These are phyloP conservation scores for Bocquillonia castaneifolia DNA, from an alignment of 441 rosid genomes.

Conservation along the genomic window DNA sequence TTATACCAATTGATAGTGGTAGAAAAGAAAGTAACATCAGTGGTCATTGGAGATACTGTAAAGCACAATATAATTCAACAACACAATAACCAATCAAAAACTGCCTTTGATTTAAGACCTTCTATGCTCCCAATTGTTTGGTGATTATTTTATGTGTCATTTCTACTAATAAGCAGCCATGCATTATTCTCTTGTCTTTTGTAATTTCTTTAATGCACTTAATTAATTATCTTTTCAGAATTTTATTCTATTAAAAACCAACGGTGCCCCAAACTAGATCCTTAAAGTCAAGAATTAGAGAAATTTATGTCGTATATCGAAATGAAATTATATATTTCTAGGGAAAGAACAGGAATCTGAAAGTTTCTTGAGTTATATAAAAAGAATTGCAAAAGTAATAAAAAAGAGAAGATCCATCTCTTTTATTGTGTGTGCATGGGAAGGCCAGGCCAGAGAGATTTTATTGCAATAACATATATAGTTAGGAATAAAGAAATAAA, in stretches of 20 bases:
- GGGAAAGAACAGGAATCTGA: slow-evolving; percentile 16
- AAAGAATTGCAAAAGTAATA: not conserved
- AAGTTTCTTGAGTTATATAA: not conserved
- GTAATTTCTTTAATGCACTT: not conserved
- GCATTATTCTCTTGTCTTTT: not conserved
- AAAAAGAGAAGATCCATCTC: not conserved
- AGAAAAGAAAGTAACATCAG: not conserved
- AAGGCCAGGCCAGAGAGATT: slow-evolving; percentile 12
- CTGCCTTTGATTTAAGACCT: slow-evolving; percentile 4
- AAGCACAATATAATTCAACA: not conserved
- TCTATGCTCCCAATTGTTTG: slow-evolving; percentile 17
- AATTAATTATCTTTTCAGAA: not conserved
- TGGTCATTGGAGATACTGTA: not conserved
- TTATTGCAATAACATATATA: slow-evolving; percentile 2
- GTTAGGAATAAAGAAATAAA: not conserved
- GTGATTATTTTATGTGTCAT: slow-evolving; percentile 4
- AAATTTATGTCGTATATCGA: not conserved
- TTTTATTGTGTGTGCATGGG: slow-evolving; percentile 1
- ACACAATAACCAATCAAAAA: slow-evolving; percentile 8
- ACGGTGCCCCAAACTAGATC: slow-evolving; percentile 5
- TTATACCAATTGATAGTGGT: slow-evolving; percentile 24
- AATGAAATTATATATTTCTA: not conserved
- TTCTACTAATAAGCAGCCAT: not conserved
- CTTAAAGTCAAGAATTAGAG: not conserved
- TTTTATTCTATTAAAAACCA: not conserved